phyloP scores from a whole-genome alignment of 805 yeast species.

The Lipomyces orientalis region DNA sequence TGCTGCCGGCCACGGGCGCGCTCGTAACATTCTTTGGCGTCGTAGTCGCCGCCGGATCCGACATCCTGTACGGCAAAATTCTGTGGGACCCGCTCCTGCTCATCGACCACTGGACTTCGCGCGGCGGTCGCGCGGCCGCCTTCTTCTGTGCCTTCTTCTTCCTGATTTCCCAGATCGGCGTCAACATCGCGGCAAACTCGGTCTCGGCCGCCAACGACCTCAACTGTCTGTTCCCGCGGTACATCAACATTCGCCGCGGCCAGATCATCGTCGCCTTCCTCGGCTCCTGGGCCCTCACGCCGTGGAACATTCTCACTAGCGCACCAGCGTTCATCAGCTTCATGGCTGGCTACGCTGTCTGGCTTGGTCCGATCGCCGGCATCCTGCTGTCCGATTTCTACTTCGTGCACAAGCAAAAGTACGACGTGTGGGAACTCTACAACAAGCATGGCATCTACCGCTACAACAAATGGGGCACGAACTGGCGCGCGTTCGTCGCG shows the following conservation, averaged over 20 bases:
- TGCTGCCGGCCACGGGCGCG: slow-evolving; percentile 15
- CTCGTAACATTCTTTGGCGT: slow-evolving; percentile 26
- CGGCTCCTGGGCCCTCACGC: slow-evolving; percentile 47
- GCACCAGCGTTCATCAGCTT: slow-evolving; percentile 48
- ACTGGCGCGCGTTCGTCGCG: slow-evolving; percentile 34
- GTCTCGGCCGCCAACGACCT: slow-evolving; percentile 50
- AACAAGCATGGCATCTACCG: slow-evolving; percentile 32
- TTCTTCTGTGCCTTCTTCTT: slow-evolving; percentile 48
- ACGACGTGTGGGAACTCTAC: slow-evolving; percentile 34
- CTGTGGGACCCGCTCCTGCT: slow-evolving; percentile 31
- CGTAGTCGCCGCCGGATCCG: slow-evolving; percentile 28
- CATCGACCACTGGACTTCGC: slow-evolving; percentile 24
- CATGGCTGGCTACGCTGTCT: slow-evolving; percentile 49
- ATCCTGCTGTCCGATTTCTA: slow-evolving; percentile 23
- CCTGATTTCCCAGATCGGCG: slow-evolving; percentile 73
- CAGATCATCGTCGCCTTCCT: slow-evolving; percentile 49
- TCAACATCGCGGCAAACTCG: slow-evolving; percentile 62
- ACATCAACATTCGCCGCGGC: slow-evolving; percentile 68
- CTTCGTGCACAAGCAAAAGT: slow-evolving; percentile 29
- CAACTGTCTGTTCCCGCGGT: slow-evolving; percentile 50
- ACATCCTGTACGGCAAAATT: slow-evolving; percentile 22
- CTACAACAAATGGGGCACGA: slow-evolving; percentile 34
- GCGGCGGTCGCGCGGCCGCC: slow-evolving; percentile 31
- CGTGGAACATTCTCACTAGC: slow-evolving; percentile 50
- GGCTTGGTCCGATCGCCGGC: slow-evolving; percentile 49